Percentiles rank a stretch among this genome's conserved stretches.
phyloP scores from a whole-genome alignment of 1,284 basidiomycete genomes.

The Takashimella koratensis region DNA sequence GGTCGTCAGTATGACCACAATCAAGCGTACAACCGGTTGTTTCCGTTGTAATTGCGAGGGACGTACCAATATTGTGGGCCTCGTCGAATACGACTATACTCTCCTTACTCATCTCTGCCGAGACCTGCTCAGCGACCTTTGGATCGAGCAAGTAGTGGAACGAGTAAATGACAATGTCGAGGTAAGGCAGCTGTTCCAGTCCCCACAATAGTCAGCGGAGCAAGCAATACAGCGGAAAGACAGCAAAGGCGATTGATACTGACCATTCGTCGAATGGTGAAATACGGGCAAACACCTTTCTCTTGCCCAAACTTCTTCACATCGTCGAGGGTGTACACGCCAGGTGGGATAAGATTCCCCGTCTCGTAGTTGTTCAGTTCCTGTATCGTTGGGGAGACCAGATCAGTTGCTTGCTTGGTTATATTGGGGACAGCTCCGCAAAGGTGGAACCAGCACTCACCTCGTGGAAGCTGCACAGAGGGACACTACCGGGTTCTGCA shows the following conservation, averaged over 20 bases:
- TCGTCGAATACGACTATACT: constrained; percentile 99
- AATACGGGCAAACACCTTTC: constrained; percentile 90
- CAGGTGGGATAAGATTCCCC: constrained; percentile 77
- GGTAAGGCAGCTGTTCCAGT: constrained; percentile 75
- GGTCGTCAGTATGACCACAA: no score
- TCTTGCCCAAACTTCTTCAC: constrained; percentile 84
- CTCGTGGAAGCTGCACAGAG: constrained; percentile 94
- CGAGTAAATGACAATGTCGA: constrained; percentile 96
- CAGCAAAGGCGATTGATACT: constrained; percentile 33
- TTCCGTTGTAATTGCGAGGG: no score
- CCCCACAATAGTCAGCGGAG: background rate
- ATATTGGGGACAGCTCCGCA: no score
- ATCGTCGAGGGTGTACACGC: constrained; percentile 93
- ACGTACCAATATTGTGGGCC: constrained; percentile 94
- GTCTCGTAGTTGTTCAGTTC: constrained; percentile 74
- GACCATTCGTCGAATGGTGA: constrained; percentile 93
- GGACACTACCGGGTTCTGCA: constrained; percentile 83
- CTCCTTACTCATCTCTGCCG: constrained; percentile 95
- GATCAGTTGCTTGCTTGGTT: no score
- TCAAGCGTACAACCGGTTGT: no score
- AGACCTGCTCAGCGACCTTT: constrained; percentile 98
- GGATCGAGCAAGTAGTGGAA: constrained; percentile 99
- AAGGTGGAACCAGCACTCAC: no score
- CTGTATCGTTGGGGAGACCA: constrained; percentile 43
- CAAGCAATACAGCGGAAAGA: background rate